Base-by-base conservation (phyloP, 495 filamentous ascomycete species). In the Extremus antarcticus region DNA sequence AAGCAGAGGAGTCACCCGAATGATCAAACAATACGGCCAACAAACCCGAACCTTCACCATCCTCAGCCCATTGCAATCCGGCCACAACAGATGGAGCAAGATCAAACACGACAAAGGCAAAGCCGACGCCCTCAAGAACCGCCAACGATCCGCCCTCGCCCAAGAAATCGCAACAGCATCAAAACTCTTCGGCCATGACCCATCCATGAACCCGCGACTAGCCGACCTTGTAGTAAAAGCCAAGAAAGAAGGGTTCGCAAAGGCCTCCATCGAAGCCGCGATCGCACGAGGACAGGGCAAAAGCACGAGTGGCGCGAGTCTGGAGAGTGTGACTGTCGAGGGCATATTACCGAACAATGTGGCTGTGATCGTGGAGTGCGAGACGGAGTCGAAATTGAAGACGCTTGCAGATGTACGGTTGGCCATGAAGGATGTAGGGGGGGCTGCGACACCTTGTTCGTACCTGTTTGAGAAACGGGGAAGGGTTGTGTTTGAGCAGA, bases 81-180 rank as follows among this genome's bases (percentile, higher is more conserved):
- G 90, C 32, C 88, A 95, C 70, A 95, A 81, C 67, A 82, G 85
- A 66, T 99, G 92, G 92, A 87, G 88, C 35, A 92, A 90, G 59
- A 96, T 96, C 70, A 86, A 82, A 60, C 94, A 99, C 66, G 87
- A 90, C 71, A 99, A 99, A 69, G 87, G 79, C 39, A 84, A 81
- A 60, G 80, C 80, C 58, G 90, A 96, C 70, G 67, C 66, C 13
- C 74, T 73, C 59, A 85, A 79, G 63, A 78, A 68, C 53, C 61
- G 68, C 16, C 60, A 71, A 52, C 71, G 80, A 9, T 68, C 62
- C 20, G 40, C 58, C 24, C 71, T 79, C 59, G 51, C 75, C 38
- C 69, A 78, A 46, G 70, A 75, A 54, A 75, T 87, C 55, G 64
- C 76, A 47, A 66, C 78, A 39, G 80, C 80, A 16, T 76, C 74